Evolutionary conservation across 2,329 filamentous ascomycete genomes (phyloP).

Genomic region (Lasiodiplodia theobromae): DNA sequence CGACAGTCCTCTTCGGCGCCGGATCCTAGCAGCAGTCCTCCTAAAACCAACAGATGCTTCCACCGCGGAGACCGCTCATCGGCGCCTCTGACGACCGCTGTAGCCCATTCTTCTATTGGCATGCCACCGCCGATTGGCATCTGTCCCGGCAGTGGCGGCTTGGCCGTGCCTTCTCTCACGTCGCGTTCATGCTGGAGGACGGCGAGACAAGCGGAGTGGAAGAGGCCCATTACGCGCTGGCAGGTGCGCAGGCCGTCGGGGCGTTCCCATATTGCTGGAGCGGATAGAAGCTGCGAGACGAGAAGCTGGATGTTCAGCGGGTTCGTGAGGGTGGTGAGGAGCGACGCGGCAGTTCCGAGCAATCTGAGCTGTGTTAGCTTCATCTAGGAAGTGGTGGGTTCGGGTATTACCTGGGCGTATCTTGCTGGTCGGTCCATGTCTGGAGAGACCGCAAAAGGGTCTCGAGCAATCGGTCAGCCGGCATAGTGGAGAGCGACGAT

Average conservation of each 20-base stretch:
- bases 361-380: conserved; percentile 45
- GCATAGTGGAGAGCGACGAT: conserved; percentile 56
- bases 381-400: background rate
- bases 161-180: conserved; percentile 40
- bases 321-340: conserved; percentile 74
- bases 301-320: conserved; percentile 77
- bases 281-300: conserved; percentile 74
- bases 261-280: conserved; percentile 74
- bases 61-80: conserved; percentile 72
- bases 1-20: conserved; percentile 63
- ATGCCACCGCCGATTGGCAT: conserved; percentile 53
- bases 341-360: conserved; percentile 70
- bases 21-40: conserved; percentile 79
- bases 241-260: conserved; percentile 68
- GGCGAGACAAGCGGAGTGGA: conserved; percentile 70
- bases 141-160: conserved; percentile 38
- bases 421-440: conserved; percentile 63
- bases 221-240: conserved; percentile 73
- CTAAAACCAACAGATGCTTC: conserved; percentile 83
- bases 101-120: conserved; percentile 63
- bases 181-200: conserved; percentile 58
- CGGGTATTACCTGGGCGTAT: conserved; percentile 62
- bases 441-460: conserved; percentile 71
- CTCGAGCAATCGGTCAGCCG: conserved; percentile 71
- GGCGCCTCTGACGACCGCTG: conserved; percentile 65